Evolutionary conservation across 1,284 basidiomycete genomes (phyloP).

Genomic region (Phlebopus sp.): DNA sequence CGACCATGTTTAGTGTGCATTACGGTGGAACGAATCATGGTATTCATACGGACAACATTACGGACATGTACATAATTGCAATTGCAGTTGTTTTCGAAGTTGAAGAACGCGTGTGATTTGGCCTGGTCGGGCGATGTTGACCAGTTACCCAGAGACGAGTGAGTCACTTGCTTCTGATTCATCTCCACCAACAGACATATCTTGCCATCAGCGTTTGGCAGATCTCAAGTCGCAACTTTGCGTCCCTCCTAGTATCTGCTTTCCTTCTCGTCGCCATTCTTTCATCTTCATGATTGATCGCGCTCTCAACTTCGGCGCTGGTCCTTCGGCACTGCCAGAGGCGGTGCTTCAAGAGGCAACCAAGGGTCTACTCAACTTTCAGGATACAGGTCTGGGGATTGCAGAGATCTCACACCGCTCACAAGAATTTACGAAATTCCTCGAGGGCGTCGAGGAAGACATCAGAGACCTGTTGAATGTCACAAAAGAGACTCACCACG

Average conservation of each 20-base stretch:
- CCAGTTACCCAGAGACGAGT: no score
- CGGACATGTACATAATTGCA: no score
- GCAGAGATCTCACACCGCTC: conserved; percentile 94
- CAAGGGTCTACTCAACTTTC: conserved; percentile 81
- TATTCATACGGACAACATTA: no score
- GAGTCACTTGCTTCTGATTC: no score
- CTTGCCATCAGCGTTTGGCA: not conserved
- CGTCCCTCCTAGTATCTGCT: not conserved
- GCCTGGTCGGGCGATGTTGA: no score
- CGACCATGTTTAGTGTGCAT: conserved; percentile 10
- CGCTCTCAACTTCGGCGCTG: conserved; percentile 88
- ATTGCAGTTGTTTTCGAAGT: no score
- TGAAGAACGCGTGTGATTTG: no score
- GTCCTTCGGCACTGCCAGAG: conserved; percentile 85
- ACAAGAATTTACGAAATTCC: conserved; percentile 77
- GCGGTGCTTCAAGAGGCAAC: conserved; percentile 79
- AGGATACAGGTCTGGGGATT: conserved; percentile 87
- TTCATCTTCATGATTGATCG: conserved; percentile 30
- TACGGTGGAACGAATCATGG: no score
- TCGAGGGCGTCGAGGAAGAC: conserved; percentile 65
- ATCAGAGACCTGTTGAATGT: conserved; percentile 77
- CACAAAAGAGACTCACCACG: conserved; percentile 71
- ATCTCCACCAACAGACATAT: no score
- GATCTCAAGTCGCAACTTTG: not conserved
- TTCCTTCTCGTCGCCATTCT: not conserved